phyloP scores from a whole-genome alignment of 257 asterid species.

The Cordia subcordata region DNA sequence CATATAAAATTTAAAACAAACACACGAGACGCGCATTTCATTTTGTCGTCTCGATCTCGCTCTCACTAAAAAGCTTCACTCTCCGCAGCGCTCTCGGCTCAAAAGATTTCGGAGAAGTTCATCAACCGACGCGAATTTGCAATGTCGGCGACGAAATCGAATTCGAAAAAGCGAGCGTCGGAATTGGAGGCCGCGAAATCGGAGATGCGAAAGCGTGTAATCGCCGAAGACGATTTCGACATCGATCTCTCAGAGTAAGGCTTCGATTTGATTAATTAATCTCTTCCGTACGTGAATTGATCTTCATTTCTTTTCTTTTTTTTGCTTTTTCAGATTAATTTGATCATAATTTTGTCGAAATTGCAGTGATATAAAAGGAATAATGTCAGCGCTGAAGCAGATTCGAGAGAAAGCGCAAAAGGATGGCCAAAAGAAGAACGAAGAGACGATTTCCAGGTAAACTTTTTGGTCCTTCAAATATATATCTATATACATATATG shows the following conservation, averaged over 20 bases:
- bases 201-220: conserved; percentile 49
- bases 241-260: conserved; percentile 66
- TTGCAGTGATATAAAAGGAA: conserved; percentile 77
- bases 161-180: conserved; percentile 45
- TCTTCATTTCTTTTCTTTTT: conserved; percentile 3
- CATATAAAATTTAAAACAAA: not conserved
- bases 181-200: conserved; percentile 46
- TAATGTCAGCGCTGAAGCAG: conserved; percentile 84
- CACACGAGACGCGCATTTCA: conserved; percentile 1
- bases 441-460: conserved; percentile 87
- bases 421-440: conserved; percentile 89
- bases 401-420: conserved; percentile 80
- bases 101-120: not conserved
- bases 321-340: conserved; percentile 4
- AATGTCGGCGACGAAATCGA: conserved; percentile 63
- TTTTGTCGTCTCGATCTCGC: not conserved
- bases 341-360: not conserved
- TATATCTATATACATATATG: too few relatives aligned
- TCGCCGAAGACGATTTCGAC: conserved; percentile 72
- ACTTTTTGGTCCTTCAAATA: too few relatives aligned
- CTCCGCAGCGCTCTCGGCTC: not conserved
- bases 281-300: not conserved
- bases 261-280: not conserved
- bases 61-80: not conserved
- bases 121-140: not conserved